A percentile compares a stretch with the other conserved stretches of the same genome.
These are phyloP conservation scores for Gentiana straminea DNA, from an alignment of 257 asterid species.

Conservation along the genomic window DNA sequence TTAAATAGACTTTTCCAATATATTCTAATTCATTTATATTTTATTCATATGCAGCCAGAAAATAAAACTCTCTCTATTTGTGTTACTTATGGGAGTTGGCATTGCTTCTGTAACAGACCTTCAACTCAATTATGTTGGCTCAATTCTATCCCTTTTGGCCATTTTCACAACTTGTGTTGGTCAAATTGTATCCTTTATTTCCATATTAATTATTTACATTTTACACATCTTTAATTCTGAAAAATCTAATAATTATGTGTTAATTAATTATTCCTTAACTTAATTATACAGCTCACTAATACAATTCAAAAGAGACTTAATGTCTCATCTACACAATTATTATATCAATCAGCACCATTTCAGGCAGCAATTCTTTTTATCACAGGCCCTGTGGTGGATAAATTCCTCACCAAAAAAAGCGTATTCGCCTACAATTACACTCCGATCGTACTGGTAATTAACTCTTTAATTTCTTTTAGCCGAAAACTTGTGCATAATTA, in stretches of 20 bases:
- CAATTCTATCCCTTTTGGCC: constrained; percentile 71
- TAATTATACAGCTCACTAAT: constrained; percentile 58
- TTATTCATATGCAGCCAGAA: constrained; percentile 43
- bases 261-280: not conserved
- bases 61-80: constrained; percentile 49
- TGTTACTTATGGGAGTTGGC: constrained; percentile 74
- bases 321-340: constrained; percentile 70
- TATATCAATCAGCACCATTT: constrained; percentile 89
- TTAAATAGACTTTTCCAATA: not conserved
- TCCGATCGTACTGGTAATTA: constrained; percentile 50
- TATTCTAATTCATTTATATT: not conserved
- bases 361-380: constrained; percentile 75
- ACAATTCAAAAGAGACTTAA: constrained; percentile 81
- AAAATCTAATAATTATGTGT: too few species aligned
- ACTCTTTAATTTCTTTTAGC: too few species aligned
- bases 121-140: constrained; percentile 83
- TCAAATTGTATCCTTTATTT: constrained; percentile 53
- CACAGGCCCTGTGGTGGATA: constrained; percentile 68
- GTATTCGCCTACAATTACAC: constrained; percentile 70
- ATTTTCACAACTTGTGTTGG: constrained; percentile 84
- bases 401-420: constrained; percentile 53
- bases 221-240: too few species aligned
- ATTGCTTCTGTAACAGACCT: constrained; percentile 84
- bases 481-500: too few species aligned
- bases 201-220: not conserved